Percentiles rank a stretch among this genome's conserved stretches.
Evolutionary conservation across 768 basidiomycete genomes (phyloP).

Genomic region (Boletus patriciae): DNA sequence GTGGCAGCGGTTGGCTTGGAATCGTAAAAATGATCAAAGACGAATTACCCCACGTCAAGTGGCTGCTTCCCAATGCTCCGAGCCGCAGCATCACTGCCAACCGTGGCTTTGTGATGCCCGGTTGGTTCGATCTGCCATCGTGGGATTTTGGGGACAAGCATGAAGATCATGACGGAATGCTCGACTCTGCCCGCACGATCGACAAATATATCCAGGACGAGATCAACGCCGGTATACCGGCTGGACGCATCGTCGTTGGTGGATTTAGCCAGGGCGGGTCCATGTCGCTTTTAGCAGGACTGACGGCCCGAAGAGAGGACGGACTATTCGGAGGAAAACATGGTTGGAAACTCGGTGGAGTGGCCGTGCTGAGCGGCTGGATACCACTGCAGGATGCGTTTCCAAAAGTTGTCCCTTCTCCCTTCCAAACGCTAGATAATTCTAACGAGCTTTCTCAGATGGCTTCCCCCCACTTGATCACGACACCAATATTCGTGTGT

Average conservation of each 20-base stretch:
- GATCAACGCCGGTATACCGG: slow-evolving; percentile 65
- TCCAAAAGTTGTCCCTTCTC: slow-evolving; percentile 51
- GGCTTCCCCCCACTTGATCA: slow-evolving; percentile 54
- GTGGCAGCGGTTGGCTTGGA: slow-evolving; percentile 73
- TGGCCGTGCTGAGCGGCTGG: slow-evolving; percentile 78
- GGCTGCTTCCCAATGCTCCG: slow-evolving; percentile 54
- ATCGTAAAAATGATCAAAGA: slow-evolving; percentile 68
- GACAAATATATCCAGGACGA: slow-evolving; percentile 73
- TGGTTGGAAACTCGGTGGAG: slow-evolving; percentile 67
- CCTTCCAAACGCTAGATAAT: neutral
- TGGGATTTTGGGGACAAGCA: slow-evolving; percentile 52
- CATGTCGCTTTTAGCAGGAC: slow-evolving; percentile 72
- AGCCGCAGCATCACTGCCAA: slow-evolving; percentile 70
- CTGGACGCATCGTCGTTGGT: slow-evolving; percentile 75
- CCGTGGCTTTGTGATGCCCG: slow-evolving; percentile 66
- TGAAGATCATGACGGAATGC: slow-evolving; percentile 68
- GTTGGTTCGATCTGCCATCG: slow-evolving; percentile 78
- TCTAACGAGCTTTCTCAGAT: slow-evolving; percentile 45
- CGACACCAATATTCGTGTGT: slow-evolving; percentile 82
- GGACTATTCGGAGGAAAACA: slow-evolving; percentile 30
- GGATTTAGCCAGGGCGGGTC: slow-evolving; percentile 89
- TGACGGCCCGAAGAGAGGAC: slow-evolving; percentile 37
- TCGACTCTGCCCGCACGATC: slow-evolving; percentile 58
- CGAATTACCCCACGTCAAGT: slow-evolving; percentile 75
- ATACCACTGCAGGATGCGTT: slow-evolving; percentile 66